These are phyloP conservation scores for Solanum piurae DNA, from an alignment of 257 asterid genomes.

Conservation along the genomic window DNA sequence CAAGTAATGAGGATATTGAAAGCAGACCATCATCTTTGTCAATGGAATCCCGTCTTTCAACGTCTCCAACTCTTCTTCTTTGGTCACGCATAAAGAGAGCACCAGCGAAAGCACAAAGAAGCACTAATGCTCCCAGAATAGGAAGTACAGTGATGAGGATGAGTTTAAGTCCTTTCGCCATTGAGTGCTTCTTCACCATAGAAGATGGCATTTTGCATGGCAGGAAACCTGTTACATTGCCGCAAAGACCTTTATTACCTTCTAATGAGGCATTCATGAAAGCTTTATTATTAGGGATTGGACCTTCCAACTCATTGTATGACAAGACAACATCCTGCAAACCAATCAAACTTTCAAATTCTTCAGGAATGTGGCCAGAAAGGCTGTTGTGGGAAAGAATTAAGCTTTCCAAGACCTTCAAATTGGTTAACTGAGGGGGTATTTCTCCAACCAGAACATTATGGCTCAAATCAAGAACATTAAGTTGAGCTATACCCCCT, in stretches of 20 bases:
- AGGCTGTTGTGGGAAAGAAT: background rate
- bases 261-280: background rate
- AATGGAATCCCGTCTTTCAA: background rate
- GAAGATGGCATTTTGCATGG: background rate
- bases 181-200: background rate
- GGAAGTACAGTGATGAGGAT: background rate
- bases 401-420: accelerated
- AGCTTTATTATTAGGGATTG: background rate
- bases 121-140: background rate
- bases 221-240: background rate
- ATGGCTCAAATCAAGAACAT: background rate
- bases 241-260: background rate
- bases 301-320: background rate
- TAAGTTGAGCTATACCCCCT: background rate
- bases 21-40: background rate
- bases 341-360: background rate
- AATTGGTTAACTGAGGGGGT: accelerated
- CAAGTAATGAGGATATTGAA: background rate
- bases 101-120: background rate
- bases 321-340: background rate
- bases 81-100: background rate
- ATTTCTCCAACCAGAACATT: background rate
- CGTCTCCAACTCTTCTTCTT: background rate
- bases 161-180: background rate
- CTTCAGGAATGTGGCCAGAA: background rate